Base-by-base conservation (phyloP, 352 stramenopile genomes). In the Phytophthora boehmeriae region DNA sequence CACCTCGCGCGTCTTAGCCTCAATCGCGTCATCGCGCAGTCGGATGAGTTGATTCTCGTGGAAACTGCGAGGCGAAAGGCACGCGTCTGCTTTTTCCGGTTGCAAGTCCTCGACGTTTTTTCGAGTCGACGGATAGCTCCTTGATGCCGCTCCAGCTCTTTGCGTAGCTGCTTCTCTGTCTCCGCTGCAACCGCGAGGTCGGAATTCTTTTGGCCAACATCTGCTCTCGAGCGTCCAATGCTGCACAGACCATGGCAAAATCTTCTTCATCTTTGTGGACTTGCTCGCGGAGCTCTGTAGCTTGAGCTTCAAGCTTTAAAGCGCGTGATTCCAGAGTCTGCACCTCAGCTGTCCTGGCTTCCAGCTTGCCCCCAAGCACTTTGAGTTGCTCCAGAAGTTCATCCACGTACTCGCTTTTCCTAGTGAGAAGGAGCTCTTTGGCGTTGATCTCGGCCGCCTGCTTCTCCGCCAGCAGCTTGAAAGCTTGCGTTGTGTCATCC, bases 41-140 rank as follows among this genome's bases (percentile, higher is more conserved):
- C 76, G 69, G 32, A 94, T 88, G 22, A 94, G 68, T 48, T 91
- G 79, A 39, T 85, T 88, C 49, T 94, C 85, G 16, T 61, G 73
- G 46, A 88, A 94, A 60, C 83, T 90, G 0, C 83, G 79, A 23
- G 85, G 83, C 8, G 81, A 92, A 8, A 94, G 54, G 39, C 83
- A 90, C 4, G 76, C 85, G 44, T 94, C 85, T 9, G 67, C 70
- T 34, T 60, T 67, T 45, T 71, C 60, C 2, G 74, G 76, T 10
- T 81, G 68, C 38, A 75, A 46, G 0, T 78, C 61, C 35, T 79
- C 72, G 0, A 80, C 73, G 11, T 54, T 77, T 83, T 84, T 44
- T 89, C 81, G 1, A 86, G 59, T 5, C 68, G 66, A 2, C 76
- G 74, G 1, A 88, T 64, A 2, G 65, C 54, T 42, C 53, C 56